These are phyloP conservation scores for Scopulariopsis brevicaulis DNA, from an alignment of 2,329 filamentous ascomycete genomes.

Conservation along the genomic window DNA sequence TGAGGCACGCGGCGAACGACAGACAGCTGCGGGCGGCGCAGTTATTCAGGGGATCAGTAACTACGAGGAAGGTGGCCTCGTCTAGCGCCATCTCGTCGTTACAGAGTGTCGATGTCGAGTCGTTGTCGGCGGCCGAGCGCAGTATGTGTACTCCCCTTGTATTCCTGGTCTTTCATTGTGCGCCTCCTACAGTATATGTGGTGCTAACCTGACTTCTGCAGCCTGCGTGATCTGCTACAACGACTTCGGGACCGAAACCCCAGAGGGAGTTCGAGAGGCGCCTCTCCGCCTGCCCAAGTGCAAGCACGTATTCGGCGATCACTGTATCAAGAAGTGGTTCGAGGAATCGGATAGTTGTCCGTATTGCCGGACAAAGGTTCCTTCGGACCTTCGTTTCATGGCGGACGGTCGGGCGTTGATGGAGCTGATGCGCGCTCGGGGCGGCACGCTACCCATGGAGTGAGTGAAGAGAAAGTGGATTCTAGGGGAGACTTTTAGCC, in stretches of 20 bases:
- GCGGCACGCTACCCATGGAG: not conserved
- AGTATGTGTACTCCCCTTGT: slow-evolving; percentile 5
- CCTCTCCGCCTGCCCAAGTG: slow-evolving; percentile 49
- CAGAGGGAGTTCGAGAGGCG: slow-evolving; percentile 45
- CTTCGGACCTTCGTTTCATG: slow-evolving; percentile 26
- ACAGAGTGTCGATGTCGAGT: slow-evolving; percentile 30
- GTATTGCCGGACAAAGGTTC: slow-evolving; percentile 52
- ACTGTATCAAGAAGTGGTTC: slow-evolving; percentile 56
- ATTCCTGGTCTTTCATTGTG: not conserved
- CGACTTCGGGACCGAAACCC: slow-evolving; percentile 43
- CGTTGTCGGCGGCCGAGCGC: slow-evolving; percentile 22
- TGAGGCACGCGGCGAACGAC: slow-evolving; percentile 1
- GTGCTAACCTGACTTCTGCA: slow-evolving; percentile 14
- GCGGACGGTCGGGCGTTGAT: slow-evolving; percentile 2
- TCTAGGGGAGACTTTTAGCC: not conserved
- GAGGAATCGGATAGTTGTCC: slow-evolving; percentile 51
- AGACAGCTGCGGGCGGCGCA: slow-evolving; percentile 16
- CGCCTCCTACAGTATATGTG: not conserved
- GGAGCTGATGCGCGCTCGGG: slow-evolving; percentile 1
- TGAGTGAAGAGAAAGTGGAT: not conserved
- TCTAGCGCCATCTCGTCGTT: slow-evolving; percentile 32
- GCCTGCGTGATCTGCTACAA: slow-evolving; percentile 56
- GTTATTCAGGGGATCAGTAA: slow-evolving; percentile 29
- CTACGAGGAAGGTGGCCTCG: slow-evolving; percentile 34
- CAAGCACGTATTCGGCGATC: slow-evolving; percentile 52